Evolutionary conservation across 202 grass and related monocot genomes (phyloP), one percentile per base, ranked within the genome.

Genomic region (Carex arenaria): DNA sequence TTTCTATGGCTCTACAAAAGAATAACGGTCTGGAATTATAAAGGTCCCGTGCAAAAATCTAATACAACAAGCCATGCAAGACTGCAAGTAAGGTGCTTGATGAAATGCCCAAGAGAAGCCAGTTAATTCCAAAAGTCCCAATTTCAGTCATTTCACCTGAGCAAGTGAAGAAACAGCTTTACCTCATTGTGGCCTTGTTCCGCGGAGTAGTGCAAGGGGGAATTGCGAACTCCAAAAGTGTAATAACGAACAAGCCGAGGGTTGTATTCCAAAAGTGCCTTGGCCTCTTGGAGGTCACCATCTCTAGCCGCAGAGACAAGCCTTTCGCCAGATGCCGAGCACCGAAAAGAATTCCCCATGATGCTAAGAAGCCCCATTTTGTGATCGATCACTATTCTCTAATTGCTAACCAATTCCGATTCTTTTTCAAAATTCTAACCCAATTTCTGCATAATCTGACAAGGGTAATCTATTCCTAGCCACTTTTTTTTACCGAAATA

Each of bases 251-350:
- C 94, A 14, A 97, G 88, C 30, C 90, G 85, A 51, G 92, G 94
- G 31, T 93, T 97, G 90, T 91, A 92, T 66, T 97, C 92, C 57
- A 97, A 88, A 15, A 97, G 90, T 17, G 92, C 90, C 4, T 89
- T 93, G 7, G 92, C 94, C 84, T 97, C 94, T 82, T 92, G 90
- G 52, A 94, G 84, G 72, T 97, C 94, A n/a, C 94, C 94, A 28
- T 97, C 94, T 4, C 90, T 88, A 8, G 94, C 94, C 17, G 94
- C 94, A 8, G 92, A 97, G 77, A 94, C 94, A n/a, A 97, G 94
- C 62, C 92, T 88, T 81, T 97, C 94, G 23, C 94, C 94, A 57
- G 94, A 91, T 19, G 92, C 94, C 38, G 94, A 94, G 88, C 94
- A 97, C 26, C 94, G 91, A 38, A 97, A 92, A 53, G 94, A 97